Evolutionary conservation across 129 eudicot species (phyloP).

Genomic region (Pseudognaphalium luteoalbum): DNA sequence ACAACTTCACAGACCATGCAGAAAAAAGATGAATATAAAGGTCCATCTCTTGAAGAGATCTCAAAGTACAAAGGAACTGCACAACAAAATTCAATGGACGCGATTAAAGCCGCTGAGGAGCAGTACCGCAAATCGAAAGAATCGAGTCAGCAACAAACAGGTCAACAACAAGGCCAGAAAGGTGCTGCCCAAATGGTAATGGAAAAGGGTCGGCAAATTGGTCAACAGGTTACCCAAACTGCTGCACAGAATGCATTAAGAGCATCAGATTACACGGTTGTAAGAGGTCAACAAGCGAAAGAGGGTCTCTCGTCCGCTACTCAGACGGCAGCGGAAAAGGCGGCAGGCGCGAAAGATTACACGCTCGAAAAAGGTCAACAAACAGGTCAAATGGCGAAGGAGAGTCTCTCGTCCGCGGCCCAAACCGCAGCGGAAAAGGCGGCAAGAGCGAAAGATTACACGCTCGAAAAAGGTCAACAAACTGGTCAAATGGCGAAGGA

Average conservation of each 20-base stretch:
- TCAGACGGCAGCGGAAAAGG: conserved; percentile 19
- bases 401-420: conserved; percentile 4
- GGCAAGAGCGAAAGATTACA: conserved; percentile 29
- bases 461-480: conserved; percentile 25
- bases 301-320: conserved; percentile 9
- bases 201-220: neutral
- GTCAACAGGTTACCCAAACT: too few relatives aligned
- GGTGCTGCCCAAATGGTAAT: conserved; percentile 9
- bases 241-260: too few relatives aligned
- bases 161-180: conserved; percentile 21
- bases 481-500: conserved; percentile 30
- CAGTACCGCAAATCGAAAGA: conserved; percentile 33
- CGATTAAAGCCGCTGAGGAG: conserved; percentile 58
- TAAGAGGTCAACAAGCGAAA: too few relatives aligned
- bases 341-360: conserved; percentile 33
- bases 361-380: conserved; percentile 25
- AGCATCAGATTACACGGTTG: too few relatives aligned
- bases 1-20: conserved; percentile 16
- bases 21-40: conserved; percentile 1
- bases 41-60: conserved; percentile 52
- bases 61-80: conserved; percentile 44
- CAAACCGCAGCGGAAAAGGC: conserved; percentile 29
- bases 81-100: conserved; percentile 65
- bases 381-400: conserved; percentile 28
- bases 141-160: neutral